Base-by-base conservation (phyloP, 176 grass and related monocot genomes). In the Musa acuminata region DNA sequence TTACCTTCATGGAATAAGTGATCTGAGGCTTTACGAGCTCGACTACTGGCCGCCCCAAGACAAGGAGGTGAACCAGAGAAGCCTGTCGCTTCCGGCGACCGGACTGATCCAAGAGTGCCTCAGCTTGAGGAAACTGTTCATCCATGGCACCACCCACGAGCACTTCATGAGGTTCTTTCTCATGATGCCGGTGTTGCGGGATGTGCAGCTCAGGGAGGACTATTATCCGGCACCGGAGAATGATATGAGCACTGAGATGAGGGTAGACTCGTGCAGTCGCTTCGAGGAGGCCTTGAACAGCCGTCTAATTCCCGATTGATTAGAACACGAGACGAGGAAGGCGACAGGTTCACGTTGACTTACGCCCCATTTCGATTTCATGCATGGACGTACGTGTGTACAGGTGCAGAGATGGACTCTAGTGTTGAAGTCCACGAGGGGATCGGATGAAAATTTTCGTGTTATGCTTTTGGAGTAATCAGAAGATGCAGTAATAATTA, bases 11-110 rank as follows among this genome's bases (percentile, higher is more conserved):
- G 96, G 91, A 16, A 99, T 99, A 0, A 75, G 80, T 12, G 86
- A 67, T 0, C 83, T 99, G 22, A 13, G 0, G 51, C 84, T 99
- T 55, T 76, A 95, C 78, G 96, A 99, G 60, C 86, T 99, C 9
- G 96, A 99, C 62, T 99, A 99, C 75, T 99, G 91, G 91, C 96
- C 96, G 8, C 96, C 96, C 25, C 96, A 99, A 84, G 96, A 99
- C 81, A 89, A 62, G 84, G 86, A 99, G 12, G 96, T 99, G 73
- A 94, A 95, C 82, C 96, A 99, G 67, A 84, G 96, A 9, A 89
- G 84, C 64, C 80, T 91, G 17, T 82, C 88, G 17, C 76, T 99
- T n/a, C 90, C 96, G 1, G 84, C 96, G 0, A 78, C 79, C 1
- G 96, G 60, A 25, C 67, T 99, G 29, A 83, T 99, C 69, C 84